Evolutionary conservation across 805 yeast species (phyloP).

Genomic region (Candida boleticola): DNA sequence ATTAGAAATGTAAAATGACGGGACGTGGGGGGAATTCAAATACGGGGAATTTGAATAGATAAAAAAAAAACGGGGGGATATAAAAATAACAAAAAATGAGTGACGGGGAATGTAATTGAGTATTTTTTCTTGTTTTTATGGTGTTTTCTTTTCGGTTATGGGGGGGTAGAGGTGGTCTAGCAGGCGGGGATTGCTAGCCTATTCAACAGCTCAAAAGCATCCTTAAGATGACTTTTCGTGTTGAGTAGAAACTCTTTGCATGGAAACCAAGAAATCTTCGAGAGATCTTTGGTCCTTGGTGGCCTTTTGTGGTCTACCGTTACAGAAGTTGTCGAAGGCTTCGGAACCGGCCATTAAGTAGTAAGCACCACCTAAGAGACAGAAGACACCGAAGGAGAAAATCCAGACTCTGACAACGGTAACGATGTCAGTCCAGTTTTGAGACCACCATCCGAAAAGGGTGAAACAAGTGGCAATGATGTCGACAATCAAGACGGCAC

Average conservation of each 20-base stretch:
- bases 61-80: constrained; percentile 13
- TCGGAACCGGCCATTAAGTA: constrained; percentile 84
- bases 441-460: constrained; percentile 97
- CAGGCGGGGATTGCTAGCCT: neutral
- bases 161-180: too few relatives aligned
- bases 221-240: constrained; percentile 73
- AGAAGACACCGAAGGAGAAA: constrained; percentile 96
- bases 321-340: constrained; percentile 78
- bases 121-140: too few relatives aligned
- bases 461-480: constrained; percentile 89
- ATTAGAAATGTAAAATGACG: constrained; percentile 16
- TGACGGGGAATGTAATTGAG: neutral
- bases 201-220: too few relatives aligned
- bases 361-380: constrained; percentile 95
- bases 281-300: constrained; percentile 61
- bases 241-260: constrained; percentile 88
- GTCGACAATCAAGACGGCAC: constrained; percentile 90
- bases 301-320: constrained; percentile 67
- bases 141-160: too few relatives aligned
- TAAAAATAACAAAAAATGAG: constrained; percentile 9
- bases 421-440: constrained; percentile 95
- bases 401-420: constrained; percentile 93
- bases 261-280: constrained; percentile 81
- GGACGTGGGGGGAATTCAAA: constrained; percentile 19
- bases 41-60: constrained; percentile 6